Evolutionary conservation across 768 basidiomycete genomes (phyloP), one percentile per base, ranked within the genome.

Genomic region (Gloeostereum incarnatum): DNA sequence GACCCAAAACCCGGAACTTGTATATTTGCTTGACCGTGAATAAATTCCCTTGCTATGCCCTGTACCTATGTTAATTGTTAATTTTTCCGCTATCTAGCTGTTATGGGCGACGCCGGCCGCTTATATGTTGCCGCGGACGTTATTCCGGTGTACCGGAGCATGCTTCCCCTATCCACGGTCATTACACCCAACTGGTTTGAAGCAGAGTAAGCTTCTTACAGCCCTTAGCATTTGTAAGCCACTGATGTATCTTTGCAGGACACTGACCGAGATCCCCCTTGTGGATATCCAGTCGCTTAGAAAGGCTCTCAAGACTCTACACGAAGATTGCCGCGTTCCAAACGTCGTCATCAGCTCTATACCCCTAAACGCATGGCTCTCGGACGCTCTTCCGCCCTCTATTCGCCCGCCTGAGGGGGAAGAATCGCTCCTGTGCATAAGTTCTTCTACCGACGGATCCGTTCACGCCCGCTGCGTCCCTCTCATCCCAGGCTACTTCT

Each of bases 181-280:
- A 97, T 97, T 46, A 91, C 96, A 0, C 96, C 96, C 0, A 99
- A 99, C 54, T 96, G 92, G 77, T 99, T 92, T 49, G 96, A 99
- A 65, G 86, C 84, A 44, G 94, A 98, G 91, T 93, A 54, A 57
- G 80, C 58, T 10, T 29, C 31, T 17, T 21, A 23, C 26, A 21
- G n/a, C 27, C n/a, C n/a, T n/a, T n/a, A n/a, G n/a, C n/a, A n/a
- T n/a, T 39, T 26, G 14, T 38, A 10, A 36, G 22, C 7, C 23
- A 29, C 4, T 27, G 21, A 29, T 24, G 13, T 13, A 6, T 19
- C 14, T 39, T 41, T 36, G 3, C 45, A 97, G 92, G 61, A 65
- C 80, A 2, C 66, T 99, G 13, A 90, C 94, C 0, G 73, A 78
- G 20, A 65, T 74, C 24, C 60, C 74, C 41, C 75, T 99, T 32